These are phyloP conservation scores for Cercophora samala DNA, from an alignment of 495 filamentous ascomycete species.

Conservation along the genomic window DNA sequence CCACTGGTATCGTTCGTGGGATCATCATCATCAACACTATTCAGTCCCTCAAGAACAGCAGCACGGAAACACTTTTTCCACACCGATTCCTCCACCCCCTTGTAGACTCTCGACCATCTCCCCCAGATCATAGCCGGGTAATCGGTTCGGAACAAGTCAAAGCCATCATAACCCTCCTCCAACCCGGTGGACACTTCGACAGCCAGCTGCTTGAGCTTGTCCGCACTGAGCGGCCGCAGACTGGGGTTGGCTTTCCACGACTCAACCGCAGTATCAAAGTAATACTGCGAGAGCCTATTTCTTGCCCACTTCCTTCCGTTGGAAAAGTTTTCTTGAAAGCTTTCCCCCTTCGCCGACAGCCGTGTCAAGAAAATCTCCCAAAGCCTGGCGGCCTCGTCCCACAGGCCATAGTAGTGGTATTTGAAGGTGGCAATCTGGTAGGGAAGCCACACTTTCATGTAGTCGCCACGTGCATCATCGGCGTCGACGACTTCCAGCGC, in stretches of 20 bases:
- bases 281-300: slow-evolving; percentile 13
- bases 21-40: slow-evolving; percentile 15
- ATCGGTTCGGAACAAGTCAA: slow-evolving; percentile 16
- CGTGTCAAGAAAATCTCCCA: slow-evolving; percentile 9
- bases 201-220: slow-evolving; percentile 18
- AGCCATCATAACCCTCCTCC: slow-evolving; percentile 14
- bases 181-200: slow-evolving; percentile 14
- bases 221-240: neutral
- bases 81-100: slow-evolving; percentile 5
- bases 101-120: slow-evolving; percentile 16
- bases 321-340: neutral
- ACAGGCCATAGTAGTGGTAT: slow-evolving; percentile 11
- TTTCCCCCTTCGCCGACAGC: slow-evolving; percentile 1
- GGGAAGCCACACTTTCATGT: slow-evolving; percentile 12
- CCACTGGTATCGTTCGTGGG: slow-evolving; percentile 17
- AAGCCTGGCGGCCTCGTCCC: slow-evolving; percentile 3
- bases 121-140: slow-evolving; percentile 21
- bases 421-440: slow-evolving; percentile 9
- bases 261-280: slow-evolving; percentile 16
- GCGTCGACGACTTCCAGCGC: slow-evolving; percentile 12
- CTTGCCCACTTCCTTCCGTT: neutral
- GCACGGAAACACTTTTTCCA: slow-evolving; percentile 20
- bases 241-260: slow-evolving; percentile 6
- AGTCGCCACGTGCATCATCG: slow-evolving; percentile 4
- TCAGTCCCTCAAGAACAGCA: slow-evolving; percentile 13